A percentile compares a stretch with the other conserved stretches of the same genome.
Evolutionary conservation across 768 basidiomycete species (phyloP).

Genomic region (Mrakia gelida): DNA sequence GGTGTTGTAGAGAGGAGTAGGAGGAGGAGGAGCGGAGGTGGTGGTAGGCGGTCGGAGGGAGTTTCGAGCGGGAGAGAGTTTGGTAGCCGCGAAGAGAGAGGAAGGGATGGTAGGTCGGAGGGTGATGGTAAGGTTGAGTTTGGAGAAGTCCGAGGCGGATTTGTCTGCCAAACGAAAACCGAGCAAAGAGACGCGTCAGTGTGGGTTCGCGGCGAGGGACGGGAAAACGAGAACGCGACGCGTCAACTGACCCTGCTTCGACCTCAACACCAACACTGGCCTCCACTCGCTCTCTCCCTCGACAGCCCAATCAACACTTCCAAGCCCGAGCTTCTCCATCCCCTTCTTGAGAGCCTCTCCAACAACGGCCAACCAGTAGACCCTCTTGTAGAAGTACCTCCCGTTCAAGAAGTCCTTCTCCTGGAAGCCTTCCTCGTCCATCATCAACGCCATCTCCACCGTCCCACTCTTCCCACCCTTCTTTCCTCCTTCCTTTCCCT

Average conservation of each 20-base stretch:
- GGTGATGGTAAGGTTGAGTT: constrained; percentile 65
- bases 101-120: constrained; percentile 65
- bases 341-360: constrained; percentile 51
- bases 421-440: constrained; percentile 89
- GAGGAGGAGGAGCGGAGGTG: constrained; percentile 38
- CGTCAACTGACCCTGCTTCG: constrained; percentile 16
- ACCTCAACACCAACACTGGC: constrained; percentile 25
- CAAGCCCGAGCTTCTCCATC: constrained; percentile 41
- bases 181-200: constrained; percentile 62
- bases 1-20: constrained; percentile 79
- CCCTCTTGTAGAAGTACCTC: constrained; percentile 86
- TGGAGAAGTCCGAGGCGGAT: constrained; percentile 40
- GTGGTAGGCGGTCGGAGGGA: constrained; percentile 55
- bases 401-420: constrained; percentile 90
- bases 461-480: constrained; percentile 51
- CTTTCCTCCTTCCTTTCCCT: constrained; percentile 14
- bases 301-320: constrained; percentile 52
- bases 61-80: constrained; percentile 66
- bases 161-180: constrained; percentile 3
- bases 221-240: neutral
- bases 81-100: constrained; percentile 52
- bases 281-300: constrained; percentile 29
- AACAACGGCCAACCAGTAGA: constrained; percentile 79
- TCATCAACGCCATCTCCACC: constrained; percentile 78
- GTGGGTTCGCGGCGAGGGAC: constrained; percentile 46